Evolutionary conservation across 2,329 filamentous ascomycete species (phyloP).

Genomic region (Zalaria sp.): DNA sequence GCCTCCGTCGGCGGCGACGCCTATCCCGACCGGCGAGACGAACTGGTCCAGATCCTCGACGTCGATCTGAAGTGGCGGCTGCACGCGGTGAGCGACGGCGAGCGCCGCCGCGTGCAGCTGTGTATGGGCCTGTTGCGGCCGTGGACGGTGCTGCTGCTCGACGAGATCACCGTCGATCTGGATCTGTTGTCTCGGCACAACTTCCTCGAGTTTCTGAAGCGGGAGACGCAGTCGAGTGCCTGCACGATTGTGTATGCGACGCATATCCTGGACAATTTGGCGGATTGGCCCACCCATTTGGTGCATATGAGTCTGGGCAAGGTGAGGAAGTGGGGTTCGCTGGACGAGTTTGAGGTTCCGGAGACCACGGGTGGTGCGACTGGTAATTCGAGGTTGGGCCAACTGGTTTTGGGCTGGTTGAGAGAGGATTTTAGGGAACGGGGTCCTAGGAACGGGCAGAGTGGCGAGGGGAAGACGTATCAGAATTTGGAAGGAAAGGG

Average conservation of each 20-base stretch:
- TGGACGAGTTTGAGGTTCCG: slow-evolving; percentile 52
- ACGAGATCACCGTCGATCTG: slow-evolving; percentile 94
- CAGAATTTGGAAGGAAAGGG: slow-evolving; percentile 43
- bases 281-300: slow-evolving; percentile 86
- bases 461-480: slow-evolving; percentile 53
- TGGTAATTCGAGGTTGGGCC: slow-evolving; percentile 74
- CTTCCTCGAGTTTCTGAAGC: slow-evolving; percentile 75
- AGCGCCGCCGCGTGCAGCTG: slow-evolving; percentile 80
- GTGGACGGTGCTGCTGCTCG: slow-evolving; percentile 80
- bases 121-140: slow-evolving; percentile 90
- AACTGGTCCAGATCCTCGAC: slow-evolving; percentile 77
- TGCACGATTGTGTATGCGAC: slow-evolving; percentile 97
- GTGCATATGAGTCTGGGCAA: slow-evolving; percentile 88
- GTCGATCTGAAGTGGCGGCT: slow-evolving; percentile 89
- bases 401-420: slow-evolving; percentile 81
- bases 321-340: slow-evolving; percentile 72
- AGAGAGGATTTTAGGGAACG: slow-evolving; percentile 63
- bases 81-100: slow-evolving; percentile 89
- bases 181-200: slow-evolving; percentile 74
- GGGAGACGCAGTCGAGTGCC: slow-evolving; percentile 65
- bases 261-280: slow-evolving; percentile 90
- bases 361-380: slow-evolving; percentile 31
- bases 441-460: slow-evolving; percentile 55
- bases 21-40: slow-evolving; percentile 69
- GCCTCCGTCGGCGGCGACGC: slow-evolving; percentile 72